Conservation (phyloP, 169 alveolate species). For the Ichthyophthirius multifiliis region DNA sequence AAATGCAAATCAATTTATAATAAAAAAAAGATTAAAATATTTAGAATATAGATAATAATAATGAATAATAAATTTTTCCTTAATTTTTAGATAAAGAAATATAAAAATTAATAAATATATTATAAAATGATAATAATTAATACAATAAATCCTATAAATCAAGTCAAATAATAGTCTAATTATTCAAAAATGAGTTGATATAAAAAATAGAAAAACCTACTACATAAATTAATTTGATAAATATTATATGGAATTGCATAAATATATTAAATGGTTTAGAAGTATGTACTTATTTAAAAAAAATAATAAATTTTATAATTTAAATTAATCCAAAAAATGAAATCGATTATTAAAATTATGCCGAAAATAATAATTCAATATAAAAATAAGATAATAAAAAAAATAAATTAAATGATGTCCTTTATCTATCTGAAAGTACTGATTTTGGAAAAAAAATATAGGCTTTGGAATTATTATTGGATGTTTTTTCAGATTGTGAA, state of each 20-base stretch:
- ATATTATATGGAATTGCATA: not conserved
- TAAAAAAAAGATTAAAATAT: no score
- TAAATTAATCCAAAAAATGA: not conserved
- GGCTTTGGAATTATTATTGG: not conserved
- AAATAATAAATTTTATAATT: not conserved
- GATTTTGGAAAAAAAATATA: not conserved
- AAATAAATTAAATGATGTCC: not conserved
- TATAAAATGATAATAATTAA: no score
- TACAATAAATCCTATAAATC: no score
- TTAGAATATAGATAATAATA: no score
- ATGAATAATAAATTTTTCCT: no score
- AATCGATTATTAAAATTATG: no score
- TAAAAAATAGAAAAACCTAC: no score
- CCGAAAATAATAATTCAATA: not conserved
- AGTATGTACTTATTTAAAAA: not conserved
- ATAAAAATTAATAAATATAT: no score
- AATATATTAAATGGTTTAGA: not conserved
- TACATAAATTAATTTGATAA: not conserved
- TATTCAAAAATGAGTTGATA: no score
- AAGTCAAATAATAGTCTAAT: no score
- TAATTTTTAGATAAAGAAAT: no score
- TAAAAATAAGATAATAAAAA: not conserved
- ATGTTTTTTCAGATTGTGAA: not conserved
- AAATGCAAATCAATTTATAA: no score
- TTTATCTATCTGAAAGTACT: not conserved